Base-by-base conservation (phyloP, 2,329 filamentous ascomycete genomes). In the Pseudogymnoascus sp. region DNA sequence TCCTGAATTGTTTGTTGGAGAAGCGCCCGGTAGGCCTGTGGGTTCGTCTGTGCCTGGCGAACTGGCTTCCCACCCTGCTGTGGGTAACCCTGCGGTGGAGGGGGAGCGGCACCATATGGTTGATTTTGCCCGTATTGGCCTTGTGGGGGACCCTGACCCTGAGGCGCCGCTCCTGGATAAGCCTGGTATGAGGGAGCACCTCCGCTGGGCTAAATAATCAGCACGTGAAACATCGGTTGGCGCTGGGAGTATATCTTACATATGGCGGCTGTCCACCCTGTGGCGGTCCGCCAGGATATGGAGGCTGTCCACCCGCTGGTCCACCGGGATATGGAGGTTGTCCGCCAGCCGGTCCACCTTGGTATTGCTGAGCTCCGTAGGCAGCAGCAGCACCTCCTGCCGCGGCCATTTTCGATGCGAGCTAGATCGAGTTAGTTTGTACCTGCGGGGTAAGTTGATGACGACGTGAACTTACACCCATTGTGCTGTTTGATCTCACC, bases 1-100 rank as follows among this genome's bases (percentile, higher is more conserved):
- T 66, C 65, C 6, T 56, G 56, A 6, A 66, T 66, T 19, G 68
- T 65, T 19, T 64, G 61, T 61, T 67, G 59, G 21, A 69, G 59
- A 4, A 66, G 53, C 62, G 53, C 29, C 7, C 64, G 40, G 19
- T 65, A 66, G 8, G 64, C 66, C 21, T 61, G 33, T 2, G 67
- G 64, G 40, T 63, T 64, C 13, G 64, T 47, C 13, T 61, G 62
- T 11, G 62, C 38, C 6, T 56, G 61, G 26, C 35, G 33, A 24
- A 24, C 31, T 42, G 65, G 65, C 24, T 61, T 63, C 37, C 67
- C 67, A 56, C 61, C 61, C 6, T 64, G 56, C 53, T 65, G 63
- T 38, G 59, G 53, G 61, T 65, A 65, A 61, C 61, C 64, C 24
- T 63, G 35, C 7, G 10, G 59, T 61, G 59, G 59, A 37, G 59